Conservation (phyloP, 2,329 filamentous ascomycete species). For the Fusarium coicis region DNA sequence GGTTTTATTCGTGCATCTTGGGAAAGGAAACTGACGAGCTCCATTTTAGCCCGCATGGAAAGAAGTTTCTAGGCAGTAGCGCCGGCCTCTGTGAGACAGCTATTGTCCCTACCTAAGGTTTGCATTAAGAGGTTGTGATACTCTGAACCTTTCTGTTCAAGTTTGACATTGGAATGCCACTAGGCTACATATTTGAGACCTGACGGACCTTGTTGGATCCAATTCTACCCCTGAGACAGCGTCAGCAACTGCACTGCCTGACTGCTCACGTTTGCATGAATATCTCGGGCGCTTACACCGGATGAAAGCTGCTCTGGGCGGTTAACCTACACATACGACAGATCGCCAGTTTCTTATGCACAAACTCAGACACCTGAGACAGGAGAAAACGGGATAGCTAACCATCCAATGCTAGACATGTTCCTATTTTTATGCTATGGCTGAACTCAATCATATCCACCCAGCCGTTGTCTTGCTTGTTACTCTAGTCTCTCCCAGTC, state of each 20-base stretch:
- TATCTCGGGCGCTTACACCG: slow-evolving; percentile 4
- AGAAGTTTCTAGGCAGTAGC: slow-evolving; percentile 16
- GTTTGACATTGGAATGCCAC: background rate
- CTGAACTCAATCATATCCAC: slow-evolving; percentile 1
- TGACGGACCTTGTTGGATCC: background rate
- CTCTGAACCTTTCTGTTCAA: background rate
- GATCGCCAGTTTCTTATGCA: slow-evolving; percentile 11
- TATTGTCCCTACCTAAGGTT: background rate
- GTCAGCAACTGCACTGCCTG: background rate
- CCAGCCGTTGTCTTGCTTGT: background rate
- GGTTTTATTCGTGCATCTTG: slow-evolving; percentile 16
- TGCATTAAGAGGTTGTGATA: background rate
- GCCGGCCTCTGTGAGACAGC: background rate
- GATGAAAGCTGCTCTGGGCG: background rate
- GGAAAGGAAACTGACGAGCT: slow-evolving; percentile 5
- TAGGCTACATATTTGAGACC: slow-evolving; percentile 11
- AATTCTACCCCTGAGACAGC: slow-evolving; percentile 9
- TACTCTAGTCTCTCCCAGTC: slow-evolving; percentile 13
- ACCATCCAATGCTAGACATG: background rate
- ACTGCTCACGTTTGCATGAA: slow-evolving; percentile 5
- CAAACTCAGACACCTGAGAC: slow-evolving; percentile 27
- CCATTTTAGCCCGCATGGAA: slow-evolving; percentile 9
- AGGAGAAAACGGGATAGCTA: background rate
- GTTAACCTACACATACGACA: background rate
- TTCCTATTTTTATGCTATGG: background rate